These are phyloP conservation scores for Aplosporella prunicola DNA, from an alignment of 2,329 filamentous ascomycete species.

Conservation along the genomic window DNA sequence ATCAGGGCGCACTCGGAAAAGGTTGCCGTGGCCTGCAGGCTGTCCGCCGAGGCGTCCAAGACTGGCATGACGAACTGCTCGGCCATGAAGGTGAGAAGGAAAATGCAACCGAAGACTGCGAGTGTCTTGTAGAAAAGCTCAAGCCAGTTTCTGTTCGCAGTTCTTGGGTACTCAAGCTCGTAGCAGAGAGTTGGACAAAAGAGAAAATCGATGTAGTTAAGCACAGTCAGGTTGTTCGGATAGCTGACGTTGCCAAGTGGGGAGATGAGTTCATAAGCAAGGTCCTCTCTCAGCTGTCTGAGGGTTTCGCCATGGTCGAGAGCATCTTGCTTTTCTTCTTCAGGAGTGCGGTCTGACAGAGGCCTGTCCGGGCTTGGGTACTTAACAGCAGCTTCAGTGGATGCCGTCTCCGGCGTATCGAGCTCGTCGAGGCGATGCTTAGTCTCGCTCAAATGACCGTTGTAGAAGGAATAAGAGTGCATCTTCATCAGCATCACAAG, in stretches of 20 bases:
- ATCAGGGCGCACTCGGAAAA: slow-evolving; percentile 64
- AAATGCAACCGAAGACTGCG: slow-evolving; percentile 93
- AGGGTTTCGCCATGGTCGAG: slow-evolving; percentile 34
- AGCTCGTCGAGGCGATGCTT: slow-evolving; percentile 70
- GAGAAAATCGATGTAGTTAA: slow-evolving; percentile 78
- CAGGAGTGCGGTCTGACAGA: slow-evolving; percentile 43
- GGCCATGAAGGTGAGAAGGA: slow-evolving; percentile 79
- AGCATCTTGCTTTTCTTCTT: slow-evolving; percentile 34
- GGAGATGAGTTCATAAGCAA: slow-evolving; percentile 84
- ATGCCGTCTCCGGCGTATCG: slow-evolving; percentile 63
- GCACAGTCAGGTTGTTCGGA: slow-evolving; percentile 72
- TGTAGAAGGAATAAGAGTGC: slow-evolving; percentile 98
- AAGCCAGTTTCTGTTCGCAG: slow-evolving; percentile 61
- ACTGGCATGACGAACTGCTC: slow-evolving; percentile 96
- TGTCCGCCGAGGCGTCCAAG: slow-evolving; percentile 59
- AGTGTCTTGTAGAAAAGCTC: slow-evolving; percentile 76
- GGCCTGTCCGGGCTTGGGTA: slow-evolving; percentile 51
- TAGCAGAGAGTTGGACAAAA: slow-evolving; percentile 95
- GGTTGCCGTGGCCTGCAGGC: slow-evolving; percentile 40
- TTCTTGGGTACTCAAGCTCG: slow-evolving; percentile 90
- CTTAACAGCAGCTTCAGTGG: slow-evolving; percentile 60
- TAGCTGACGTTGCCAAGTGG: slow-evolving; percentile 85
- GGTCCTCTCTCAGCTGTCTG: slow-evolving; percentile 66
- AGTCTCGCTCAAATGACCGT: slow-evolving; percentile 85
- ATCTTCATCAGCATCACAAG: slow-evolving; percentile 97